Percentiles rank a stretch among this genome's conserved stretches.
Evolutionary conservation across 495 filamentous ascomycete species (phyloP).

Genomic region (Delitschia confertaspora): DNA sequence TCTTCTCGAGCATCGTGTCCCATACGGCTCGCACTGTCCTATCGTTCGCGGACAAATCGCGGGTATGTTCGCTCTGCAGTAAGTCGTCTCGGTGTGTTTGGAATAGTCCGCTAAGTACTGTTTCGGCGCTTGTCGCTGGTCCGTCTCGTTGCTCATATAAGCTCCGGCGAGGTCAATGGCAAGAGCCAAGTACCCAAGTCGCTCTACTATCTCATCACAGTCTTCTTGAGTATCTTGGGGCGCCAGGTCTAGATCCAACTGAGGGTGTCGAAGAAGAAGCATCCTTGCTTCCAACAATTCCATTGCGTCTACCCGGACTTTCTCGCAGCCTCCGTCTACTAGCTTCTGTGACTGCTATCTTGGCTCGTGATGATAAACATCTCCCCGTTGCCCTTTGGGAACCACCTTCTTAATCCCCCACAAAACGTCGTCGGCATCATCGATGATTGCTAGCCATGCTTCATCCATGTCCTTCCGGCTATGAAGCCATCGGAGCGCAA

Average conservation of each 20-base stretch:
- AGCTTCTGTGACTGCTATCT: slow-evolving; percentile 18
- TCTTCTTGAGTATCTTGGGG: slow-evolving; percentile 9
- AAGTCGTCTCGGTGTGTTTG: slow-evolving; percentile 21
- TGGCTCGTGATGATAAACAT: slow-evolving; percentile 28
- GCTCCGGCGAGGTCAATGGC: slow-evolving; percentile 29
- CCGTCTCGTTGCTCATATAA: slow-evolving; percentile 25
- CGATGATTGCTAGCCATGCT: slow-evolving; percentile 30
- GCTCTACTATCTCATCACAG: slow-evolving; percentile 18
- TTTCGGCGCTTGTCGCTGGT: slow-evolving; percentile 16
- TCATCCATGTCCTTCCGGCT: slow-evolving; percentile 22
- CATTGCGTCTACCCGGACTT: slow-evolving; percentile 9
- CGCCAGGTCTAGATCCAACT: neutral
- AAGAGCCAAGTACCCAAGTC: slow-evolving; percentile 28
- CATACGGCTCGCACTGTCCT: slow-evolving; percentile 32
- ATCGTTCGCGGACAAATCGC: slow-evolving; percentile 21
- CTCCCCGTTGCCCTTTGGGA: slow-evolving; percentile 27
- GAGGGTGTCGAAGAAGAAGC: slow-evolving; percentile 15
- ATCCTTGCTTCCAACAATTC: slow-evolving; percentile 9
- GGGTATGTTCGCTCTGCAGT: slow-evolving; percentile 20
- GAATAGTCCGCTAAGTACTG: slow-evolving; percentile 26
- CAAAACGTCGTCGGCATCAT: slow-evolving; percentile 29
- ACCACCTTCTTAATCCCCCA: slow-evolving; percentile 28
- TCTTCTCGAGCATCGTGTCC: slow-evolving; percentile 32
- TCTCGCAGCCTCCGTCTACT: slow-evolving; percentile 11
- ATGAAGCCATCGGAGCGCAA: slow-evolving; percentile 29